Evolutionary conservation across 208 protist genomes (phyloP).

Genomic region (Leptomonas seymouri): DNA sequence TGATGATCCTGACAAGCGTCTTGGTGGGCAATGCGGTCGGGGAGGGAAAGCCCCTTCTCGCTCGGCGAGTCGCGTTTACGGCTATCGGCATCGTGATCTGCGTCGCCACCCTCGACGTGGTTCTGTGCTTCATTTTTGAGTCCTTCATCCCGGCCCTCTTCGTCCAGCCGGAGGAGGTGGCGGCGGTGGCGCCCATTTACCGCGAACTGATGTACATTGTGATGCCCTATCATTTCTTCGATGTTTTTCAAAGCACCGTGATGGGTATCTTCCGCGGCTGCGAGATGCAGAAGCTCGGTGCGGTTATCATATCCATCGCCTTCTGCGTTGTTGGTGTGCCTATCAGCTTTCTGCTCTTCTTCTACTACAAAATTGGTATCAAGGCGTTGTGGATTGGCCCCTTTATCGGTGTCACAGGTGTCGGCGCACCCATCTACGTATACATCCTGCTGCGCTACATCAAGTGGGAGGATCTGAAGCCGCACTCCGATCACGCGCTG

Average conservation of each 20-base stretch:
- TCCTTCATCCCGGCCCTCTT: slow-evolving; percentile 69
- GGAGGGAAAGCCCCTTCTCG: slow-evolving; percentile 66
- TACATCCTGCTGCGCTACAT: slow-evolving; percentile 76
- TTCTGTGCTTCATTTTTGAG: slow-evolving; percentile 49
- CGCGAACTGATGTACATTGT: slow-evolving; percentile 63
- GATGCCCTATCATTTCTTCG: slow-evolving; percentile 82
- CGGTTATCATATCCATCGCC: slow-evolving; percentile 58
- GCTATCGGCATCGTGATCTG: slow-evolving; percentile 55
- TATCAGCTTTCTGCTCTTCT: slow-evolving; percentile 77
- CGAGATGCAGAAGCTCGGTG: slow-evolving; percentile 70
- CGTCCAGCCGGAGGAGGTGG: slow-evolving; percentile 49
- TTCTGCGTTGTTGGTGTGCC: slow-evolving; percentile 74
- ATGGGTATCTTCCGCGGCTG: slow-evolving; percentile 82
- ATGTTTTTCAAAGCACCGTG: slow-evolving; percentile 81
- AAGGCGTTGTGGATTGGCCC: slow-evolving; percentile 79
- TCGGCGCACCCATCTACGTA: slow-evolving; percentile 63
- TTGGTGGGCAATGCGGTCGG: slow-evolving; percentile 87
- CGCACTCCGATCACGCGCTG: slow-evolving; percentile 40
- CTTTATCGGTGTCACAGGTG: slow-evolving; percentile 45
- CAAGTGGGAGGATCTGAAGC: slow-evolving; percentile 71
- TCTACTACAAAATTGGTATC: slow-evolving; percentile 74
- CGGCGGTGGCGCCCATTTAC: slow-evolving; percentile 51
- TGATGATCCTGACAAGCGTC: slow-evolving; percentile 74
- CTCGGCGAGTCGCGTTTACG: slow-evolving; percentile 61
- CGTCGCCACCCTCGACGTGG: slow-evolving; percentile 49